Evolutionary conservation across 305 asterid genomes (phyloP).

Genomic region (Coffea humblotiana): DNA sequence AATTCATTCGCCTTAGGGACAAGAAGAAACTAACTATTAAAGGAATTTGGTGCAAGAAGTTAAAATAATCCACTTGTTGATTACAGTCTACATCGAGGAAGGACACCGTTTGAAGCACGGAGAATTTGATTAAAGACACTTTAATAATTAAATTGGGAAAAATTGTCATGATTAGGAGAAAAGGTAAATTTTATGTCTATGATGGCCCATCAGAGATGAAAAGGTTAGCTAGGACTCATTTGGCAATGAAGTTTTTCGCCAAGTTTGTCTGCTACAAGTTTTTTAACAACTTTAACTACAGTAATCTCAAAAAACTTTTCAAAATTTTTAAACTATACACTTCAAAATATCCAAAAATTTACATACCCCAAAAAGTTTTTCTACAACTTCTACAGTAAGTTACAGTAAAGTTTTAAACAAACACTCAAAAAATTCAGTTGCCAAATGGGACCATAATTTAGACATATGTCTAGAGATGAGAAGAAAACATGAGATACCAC

Average conservation of each 20-base stretch:
- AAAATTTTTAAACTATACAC: too few relatives aligned
- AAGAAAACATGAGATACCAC: neutral
- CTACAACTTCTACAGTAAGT: too few relatives aligned
- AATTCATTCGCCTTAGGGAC: neutral
- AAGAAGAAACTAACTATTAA: slow-evolving; percentile 5
- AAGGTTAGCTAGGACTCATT: neutral
- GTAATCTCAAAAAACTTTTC: too few relatives aligned
- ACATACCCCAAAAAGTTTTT: too few relatives aligned
- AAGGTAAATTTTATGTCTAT: neutral
- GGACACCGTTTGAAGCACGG: slow-evolving; percentile 2
- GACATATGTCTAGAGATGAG: neutral
- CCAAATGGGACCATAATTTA: neutral
- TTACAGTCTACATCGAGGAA: slow-evolving; percentile 20
- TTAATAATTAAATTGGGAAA: neutral
- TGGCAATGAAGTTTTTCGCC: too few relatives aligned
- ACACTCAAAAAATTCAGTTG: too few relatives aligned
- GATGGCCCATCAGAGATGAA: neutral
- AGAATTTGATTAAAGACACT: slow-evolving; percentile 4
- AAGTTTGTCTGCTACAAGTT: too few relatives aligned
- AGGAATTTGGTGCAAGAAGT: slow-evolving; percentile 18
- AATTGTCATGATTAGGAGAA: neutral
- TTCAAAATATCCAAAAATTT: too few relatives aligned
- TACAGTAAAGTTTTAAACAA: too few relatives aligned
- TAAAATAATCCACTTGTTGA: neutral
- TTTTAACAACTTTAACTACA: too few relatives aligned